phyloP scores from a whole-genome alignment of 208 protist genomes.

The Endotrypanum monterogeii region DNA sequence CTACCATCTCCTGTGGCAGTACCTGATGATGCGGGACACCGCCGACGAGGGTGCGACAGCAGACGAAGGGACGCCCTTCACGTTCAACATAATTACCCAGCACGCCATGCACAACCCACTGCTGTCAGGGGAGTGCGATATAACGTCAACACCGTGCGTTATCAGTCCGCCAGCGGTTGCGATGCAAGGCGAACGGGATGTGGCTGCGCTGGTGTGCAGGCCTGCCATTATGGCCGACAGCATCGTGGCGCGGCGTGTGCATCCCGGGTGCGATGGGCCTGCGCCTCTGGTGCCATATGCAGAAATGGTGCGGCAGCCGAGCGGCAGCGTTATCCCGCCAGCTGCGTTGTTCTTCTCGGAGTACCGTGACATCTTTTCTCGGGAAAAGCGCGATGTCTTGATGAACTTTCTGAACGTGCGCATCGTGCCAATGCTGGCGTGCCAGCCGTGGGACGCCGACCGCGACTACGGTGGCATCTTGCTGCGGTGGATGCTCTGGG shows the following conservation, averaged over 20 bases:
- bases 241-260: constrained; percentile 28
- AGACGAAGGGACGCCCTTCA: constrained; percentile 17
- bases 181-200: constrained; percentile 26
- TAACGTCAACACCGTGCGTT: constrained; percentile 30
- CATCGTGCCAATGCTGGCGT: constrained; percentile 81
- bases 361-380: constrained; percentile 78
- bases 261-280: neutral
- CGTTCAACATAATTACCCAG: constrained; percentile 61
- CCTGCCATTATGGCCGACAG: constrained; percentile 26
- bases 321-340: constrained; percentile 20
- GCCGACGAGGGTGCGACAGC: constrained; percentile 5
- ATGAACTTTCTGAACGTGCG: constrained; percentile 57
- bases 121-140: constrained; percentile 37
- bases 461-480: constrained; percentile 53
- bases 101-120: constrained; percentile 60
- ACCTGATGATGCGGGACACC: constrained; percentile 52
- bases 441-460: constrained; percentile 57
- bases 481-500: constrained; percentile 88
- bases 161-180: constrained; percentile 31
- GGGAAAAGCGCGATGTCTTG: constrained; percentile 73
- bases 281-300: constrained; percentile 26
- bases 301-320: constrained; percentile 24
- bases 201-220: constrained; percentile 16
- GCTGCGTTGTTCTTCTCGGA: constrained; percentile 39
- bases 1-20: constrained; percentile 86